A percentile compares a stretch with the other conserved stretches of the same genome.
These are phyloP conservation scores for Eucalyptus marginata DNA, from an alignment of 345 rosid genomes.

Conservation along the genomic window DNA sequence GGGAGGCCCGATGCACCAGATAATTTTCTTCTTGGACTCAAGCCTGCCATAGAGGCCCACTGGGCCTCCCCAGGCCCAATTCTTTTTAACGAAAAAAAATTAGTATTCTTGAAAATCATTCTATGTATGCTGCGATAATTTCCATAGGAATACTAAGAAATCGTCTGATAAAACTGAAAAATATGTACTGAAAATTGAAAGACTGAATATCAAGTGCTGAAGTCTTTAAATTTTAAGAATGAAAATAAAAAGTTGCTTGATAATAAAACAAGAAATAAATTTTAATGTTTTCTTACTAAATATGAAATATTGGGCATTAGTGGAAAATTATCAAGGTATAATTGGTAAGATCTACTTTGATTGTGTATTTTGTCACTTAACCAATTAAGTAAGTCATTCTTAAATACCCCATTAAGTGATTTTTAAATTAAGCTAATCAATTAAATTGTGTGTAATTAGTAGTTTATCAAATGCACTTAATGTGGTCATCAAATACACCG, in stretches of 20 bases:
- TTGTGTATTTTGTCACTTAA: neutral
- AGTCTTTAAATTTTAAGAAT: neutral
- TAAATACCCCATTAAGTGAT: neutral
- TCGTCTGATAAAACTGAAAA: neutral
- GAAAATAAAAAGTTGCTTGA: neutral
- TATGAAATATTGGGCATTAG: neutral
- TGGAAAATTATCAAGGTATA: neutral
- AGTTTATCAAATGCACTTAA: neutral
- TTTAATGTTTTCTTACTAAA: neutral
- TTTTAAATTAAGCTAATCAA: neutral
- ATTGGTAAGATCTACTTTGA: no score
- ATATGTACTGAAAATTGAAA: neutral
- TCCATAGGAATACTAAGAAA: neutral
- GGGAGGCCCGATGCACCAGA: neutral
- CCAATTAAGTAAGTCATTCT: neutral
- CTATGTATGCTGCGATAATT: neutral
- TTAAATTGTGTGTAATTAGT: neutral
- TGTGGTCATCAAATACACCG: neutral
- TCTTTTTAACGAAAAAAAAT: neutral
- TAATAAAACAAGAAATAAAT: neutral
- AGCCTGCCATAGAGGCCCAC: neutral
- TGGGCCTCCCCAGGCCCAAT: neutral
- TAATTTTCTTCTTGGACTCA: neutral
- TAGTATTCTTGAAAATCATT: neutral
- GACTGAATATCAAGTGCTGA: neutral